A percentile compares a stretch with the other conserved stretches of the same genome.
Conservation (phyloP, 345 rosid species). For the Garcia nutans region DNA sequence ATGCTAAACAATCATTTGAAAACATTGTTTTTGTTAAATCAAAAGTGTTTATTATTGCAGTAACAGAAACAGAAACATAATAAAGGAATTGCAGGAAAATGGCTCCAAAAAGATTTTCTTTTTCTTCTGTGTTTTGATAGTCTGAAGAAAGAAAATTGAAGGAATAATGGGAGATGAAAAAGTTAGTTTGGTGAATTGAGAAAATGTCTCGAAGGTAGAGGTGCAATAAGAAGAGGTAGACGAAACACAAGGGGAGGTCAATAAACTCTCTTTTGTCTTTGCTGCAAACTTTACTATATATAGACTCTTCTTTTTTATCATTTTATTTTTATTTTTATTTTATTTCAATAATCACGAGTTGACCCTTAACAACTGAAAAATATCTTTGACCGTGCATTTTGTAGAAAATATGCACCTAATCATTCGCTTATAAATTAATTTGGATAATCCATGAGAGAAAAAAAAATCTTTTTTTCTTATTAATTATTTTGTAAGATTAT, state of each 20-base stretch:
- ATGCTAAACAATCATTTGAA: background rate
- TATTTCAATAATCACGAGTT: background rate
- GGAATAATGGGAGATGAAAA: conserved; percentile 1
- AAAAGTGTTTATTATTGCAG: background rate
- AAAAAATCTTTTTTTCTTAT: too few species aligned
- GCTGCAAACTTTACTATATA: background rate
- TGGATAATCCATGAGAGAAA: too few species aligned
- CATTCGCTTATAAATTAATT: too few species aligned
- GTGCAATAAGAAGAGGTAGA: conserved; percentile 1
- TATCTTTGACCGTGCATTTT: background rate
- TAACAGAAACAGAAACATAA: background rate
- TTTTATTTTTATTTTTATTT: too few species aligned
- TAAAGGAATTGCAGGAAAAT: conserved; percentile 3
- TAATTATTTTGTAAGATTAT: too few species aligned
- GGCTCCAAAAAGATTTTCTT: background rate
- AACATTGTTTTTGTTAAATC: background rate
- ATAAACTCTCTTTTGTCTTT: background rate
- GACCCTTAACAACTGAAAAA: background rate
- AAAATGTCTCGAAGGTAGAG: conserved; percentile 20
- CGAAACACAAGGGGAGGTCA: conserved; percentile 9
- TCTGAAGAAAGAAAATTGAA: conserved; percentile 3
- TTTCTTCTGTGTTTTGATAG: background rate
- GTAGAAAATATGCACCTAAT: too few species aligned
- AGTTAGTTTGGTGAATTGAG: conserved; percentile 15
- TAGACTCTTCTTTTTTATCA: background rate